phyloP scores from a whole-genome alignment of 1,284 basidiomycete species.

The Pseudozyma sp. region DNA sequence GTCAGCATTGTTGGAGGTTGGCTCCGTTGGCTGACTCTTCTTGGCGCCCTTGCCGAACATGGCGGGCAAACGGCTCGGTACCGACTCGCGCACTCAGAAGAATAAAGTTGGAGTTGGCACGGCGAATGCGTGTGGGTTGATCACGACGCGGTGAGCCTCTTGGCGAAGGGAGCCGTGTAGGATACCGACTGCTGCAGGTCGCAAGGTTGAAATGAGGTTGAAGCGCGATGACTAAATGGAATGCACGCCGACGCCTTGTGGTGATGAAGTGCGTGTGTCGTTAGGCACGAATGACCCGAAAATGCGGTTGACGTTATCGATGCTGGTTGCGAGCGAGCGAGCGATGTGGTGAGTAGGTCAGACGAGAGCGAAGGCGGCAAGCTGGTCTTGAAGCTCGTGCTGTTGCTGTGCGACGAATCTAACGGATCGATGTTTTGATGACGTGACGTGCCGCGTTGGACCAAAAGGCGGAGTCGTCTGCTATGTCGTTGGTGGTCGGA shows the following conservation, averaged over 20 bases:
- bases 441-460: too few species aligned
- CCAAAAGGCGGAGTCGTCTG: too few species aligned
- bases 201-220: constrained; percentile 9
- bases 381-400: too few species aligned
- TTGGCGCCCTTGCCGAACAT: constrained; percentile 38
- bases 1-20: constrained; percentile 11
- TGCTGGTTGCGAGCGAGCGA: too few species aligned
- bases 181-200: background rate
- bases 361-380: too few species aligned
- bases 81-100: constrained; percentile 1
- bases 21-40: constrained; percentile 6
- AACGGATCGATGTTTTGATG: too few species aligned
- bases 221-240: background rate
- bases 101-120: background rate
- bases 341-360: too few species aligned
- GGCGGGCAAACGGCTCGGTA: constrained; percentile 11
- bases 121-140: too few species aligned
- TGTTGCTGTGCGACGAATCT: too few species aligned
- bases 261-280: constrained; percentile 3
- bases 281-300: too few species aligned
- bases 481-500: background rate
- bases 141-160: background rate
- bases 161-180: background rate
- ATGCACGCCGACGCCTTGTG: background rate
- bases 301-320: too few species aligned